Evolutionary conservation across 1,284 basidiomycete species (phyloP).

Genomic region (Peniophora sp.): DNA sequence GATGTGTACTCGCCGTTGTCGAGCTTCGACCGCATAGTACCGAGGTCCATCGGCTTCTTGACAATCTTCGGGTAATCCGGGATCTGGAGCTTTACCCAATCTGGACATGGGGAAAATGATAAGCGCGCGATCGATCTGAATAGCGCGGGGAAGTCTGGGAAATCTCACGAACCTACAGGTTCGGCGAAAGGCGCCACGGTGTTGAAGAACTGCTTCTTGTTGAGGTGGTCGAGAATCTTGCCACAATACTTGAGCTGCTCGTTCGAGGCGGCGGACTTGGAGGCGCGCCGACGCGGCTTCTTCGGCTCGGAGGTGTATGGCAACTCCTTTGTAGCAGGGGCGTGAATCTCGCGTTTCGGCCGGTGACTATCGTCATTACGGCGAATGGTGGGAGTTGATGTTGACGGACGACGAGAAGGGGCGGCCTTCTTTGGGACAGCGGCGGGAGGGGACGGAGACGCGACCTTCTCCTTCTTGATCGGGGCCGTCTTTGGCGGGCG

Average conservation of each 20-base stretch:
- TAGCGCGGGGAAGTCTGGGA: not conserved
- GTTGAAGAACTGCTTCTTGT: conserved; percentile 71
- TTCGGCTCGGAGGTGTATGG: conserved; percentile 74
- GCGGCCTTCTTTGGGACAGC: conserved; percentile 39
- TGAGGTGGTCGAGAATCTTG: conserved; percentile 71
- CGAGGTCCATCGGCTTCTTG: conserved; percentile 92
- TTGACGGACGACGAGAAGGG: conserved; percentile 55
- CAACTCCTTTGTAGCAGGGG: conserved; percentile 88
- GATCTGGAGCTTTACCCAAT: conserved; percentile 73
- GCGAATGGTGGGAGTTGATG: conserved; percentile 71
- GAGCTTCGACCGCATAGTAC: conserved; percentile 83
- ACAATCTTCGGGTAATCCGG: conserved; percentile 84
- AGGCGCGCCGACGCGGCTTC: conserved; percentile 57
- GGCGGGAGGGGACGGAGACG: conserved; percentile 29
- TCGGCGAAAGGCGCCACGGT: conserved; percentile 87
- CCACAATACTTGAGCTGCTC: conserved; percentile 84
- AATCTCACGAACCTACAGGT: conserved; percentile 69
- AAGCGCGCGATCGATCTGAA: not conserved
- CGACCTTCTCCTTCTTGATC: conserved; percentile 38
- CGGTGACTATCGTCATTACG: conserved; percentile 60
- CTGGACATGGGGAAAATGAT: conserved; percentile 24
- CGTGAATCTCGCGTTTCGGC: conserved; percentile 95
- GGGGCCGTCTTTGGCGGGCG: conserved; percentile 14
- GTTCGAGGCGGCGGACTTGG: conserved; percentile 59
- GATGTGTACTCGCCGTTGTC: conserved; percentile 69